Conservation (phyloP, 768 basidiomycete species). For the Gymnopilus dilepis region DNA sequence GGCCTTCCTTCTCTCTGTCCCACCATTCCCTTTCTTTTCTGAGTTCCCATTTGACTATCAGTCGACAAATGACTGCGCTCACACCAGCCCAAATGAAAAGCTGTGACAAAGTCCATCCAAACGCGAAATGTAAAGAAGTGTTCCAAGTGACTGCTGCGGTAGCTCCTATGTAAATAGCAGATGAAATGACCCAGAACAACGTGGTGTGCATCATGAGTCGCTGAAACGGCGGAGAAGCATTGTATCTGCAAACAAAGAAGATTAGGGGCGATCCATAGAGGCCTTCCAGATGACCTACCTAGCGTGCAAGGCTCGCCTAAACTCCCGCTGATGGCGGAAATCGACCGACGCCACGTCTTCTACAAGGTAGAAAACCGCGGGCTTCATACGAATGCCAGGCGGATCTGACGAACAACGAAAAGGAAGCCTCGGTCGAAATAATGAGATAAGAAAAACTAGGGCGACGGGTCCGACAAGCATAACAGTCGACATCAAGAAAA, state of each 20-base stretch:
- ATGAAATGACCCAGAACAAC: conserved; percentile 31
- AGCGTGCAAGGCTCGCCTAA: conserved; percentile 29
- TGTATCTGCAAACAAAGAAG: conserved; percentile 21
- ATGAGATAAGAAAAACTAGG: conserved; percentile 32
- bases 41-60: conserved; percentile 25
- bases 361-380: conserved; percentile 35
- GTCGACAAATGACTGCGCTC: conserved; percentile 26
- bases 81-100: conserved; percentile 33
- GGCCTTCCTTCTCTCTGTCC: conserved; percentile 11
- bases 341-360: conserved; percentile 39
- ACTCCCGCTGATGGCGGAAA: conserved; percentile 33
- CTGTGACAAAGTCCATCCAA: conserved; percentile 36
- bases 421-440: conserved; percentile 30
- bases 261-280: not conserved
- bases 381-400: conserved; percentile 34
- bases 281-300: conserved; percentile 21
- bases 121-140: conserved; percentile 33
- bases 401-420: conserved; percentile 36
- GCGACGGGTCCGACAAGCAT: conserved; percentile 37
- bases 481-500: conserved; percentile 38
- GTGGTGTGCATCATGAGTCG: conserved; percentile 30
- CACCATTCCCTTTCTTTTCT: conserved; percentile 25
- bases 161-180: conserved; percentile 30
- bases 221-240: conserved; percentile 34
- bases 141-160: conserved; percentile 36